These are phyloP conservation scores for Bryoerythrophyllum caledonicum DNA, from an alignment of 225 moss, liverwort and hornwort species.

Conservation along the genomic window DNA sequence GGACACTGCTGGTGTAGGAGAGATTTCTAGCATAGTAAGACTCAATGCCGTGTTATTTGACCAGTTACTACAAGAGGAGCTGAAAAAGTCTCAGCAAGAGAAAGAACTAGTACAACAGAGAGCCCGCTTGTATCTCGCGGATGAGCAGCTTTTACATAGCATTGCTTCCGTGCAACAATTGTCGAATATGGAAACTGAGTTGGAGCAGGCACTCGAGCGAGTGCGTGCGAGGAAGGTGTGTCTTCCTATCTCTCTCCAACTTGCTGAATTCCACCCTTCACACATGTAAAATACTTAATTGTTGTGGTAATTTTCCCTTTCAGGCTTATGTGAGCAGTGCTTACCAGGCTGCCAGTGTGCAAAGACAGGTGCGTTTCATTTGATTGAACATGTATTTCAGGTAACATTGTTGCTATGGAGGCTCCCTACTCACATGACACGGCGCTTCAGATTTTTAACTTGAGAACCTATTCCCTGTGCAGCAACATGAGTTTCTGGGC, in stretches of 20 bases:
- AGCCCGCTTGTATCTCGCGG: slow-evolving; percentile 56
- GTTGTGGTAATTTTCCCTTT: background rate
- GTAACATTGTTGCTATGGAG: background rate
- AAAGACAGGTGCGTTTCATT: slow-evolving; percentile 44
- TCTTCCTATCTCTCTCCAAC: background rate
- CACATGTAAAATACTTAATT: background rate
- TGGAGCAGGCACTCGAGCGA: slow-evolving; percentile 60
- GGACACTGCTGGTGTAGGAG: background rate
- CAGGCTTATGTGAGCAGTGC: slow-evolving; percentile 64
- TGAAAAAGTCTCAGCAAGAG: slow-evolving; percentile 58
- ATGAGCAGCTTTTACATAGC: slow-evolving; percentile 50
- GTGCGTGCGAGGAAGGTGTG: slow-evolving; percentile 56
- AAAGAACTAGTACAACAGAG: slow-evolving; percentile 55
- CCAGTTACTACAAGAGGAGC: slow-evolving; percentile 61
- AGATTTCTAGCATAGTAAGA: background rate
- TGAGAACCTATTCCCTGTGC: slow-evolving; percentile 20
- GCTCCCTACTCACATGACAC: background rate
- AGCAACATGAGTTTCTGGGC: slow-evolving; percentile 63
- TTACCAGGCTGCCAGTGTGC: slow-evolving; percentile 48
- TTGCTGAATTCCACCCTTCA: background rate
- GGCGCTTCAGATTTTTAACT: slow-evolving; percentile 4
- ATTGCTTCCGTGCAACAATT: slow-evolving; percentile 55
- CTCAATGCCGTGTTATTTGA: slow-evolving; percentile 10
- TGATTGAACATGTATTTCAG: background rate
- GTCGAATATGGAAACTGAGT: slow-evolving; percentile 56